Conservation (phyloP, 169 alveolate species). For the Plasmodium sp. region DNA sequence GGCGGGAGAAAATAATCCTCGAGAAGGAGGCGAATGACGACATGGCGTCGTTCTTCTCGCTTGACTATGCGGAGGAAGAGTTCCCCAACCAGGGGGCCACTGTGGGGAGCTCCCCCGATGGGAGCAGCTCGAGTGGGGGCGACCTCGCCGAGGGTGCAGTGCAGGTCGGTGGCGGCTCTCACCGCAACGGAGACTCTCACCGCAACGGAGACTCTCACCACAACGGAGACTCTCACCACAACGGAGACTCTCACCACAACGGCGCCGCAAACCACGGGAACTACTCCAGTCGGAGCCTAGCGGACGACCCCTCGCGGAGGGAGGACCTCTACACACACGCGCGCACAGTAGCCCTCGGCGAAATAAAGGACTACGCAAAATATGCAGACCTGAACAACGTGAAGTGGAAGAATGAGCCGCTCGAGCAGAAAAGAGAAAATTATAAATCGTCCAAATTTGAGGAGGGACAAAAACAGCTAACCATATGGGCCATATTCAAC, state of each 20-base stretch:
- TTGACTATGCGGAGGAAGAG: constrained; percentile 44
- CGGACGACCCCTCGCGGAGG: neutral
- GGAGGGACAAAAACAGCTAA: constrained; percentile 43
- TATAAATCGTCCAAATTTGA: constrained; percentile 41
- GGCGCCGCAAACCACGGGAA: neutral
- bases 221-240: neutral
- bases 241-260: neutral
- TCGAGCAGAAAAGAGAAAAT: constrained; percentile 2
- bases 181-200: neutral
- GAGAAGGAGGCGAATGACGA: constrained; percentile 10
- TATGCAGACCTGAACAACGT: neutral
- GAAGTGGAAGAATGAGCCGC: neutral
- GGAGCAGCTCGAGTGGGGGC: neutral
- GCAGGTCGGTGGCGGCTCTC: neutral
- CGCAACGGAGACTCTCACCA: no score
- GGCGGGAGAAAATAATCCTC: constrained; percentile 67
- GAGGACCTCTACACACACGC: neutral
- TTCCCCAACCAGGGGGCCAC: neutral
- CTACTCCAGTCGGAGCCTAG: neutral
- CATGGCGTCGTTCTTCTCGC: constrained; percentile 28
- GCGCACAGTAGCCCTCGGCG: neutral
- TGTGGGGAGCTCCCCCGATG: neutral
- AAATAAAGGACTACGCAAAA: neutral
- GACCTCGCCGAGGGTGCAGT: neutral
- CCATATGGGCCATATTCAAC: constrained; percentile 72